Evolutionary conservation across 1,284 basidiomycete species (phyloP).

Genomic region (Irpex sp.): DNA sequence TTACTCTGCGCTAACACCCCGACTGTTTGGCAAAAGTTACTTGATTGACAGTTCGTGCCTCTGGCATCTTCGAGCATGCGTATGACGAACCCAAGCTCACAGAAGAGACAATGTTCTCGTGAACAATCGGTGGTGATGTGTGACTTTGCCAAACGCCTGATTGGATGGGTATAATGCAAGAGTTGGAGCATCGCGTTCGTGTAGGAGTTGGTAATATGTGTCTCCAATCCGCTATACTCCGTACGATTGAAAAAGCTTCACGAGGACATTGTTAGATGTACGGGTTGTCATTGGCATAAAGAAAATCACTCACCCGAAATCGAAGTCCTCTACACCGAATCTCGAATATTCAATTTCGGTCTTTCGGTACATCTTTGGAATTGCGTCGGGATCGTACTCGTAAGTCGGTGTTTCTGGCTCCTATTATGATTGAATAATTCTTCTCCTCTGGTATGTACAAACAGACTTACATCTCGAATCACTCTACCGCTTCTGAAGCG

Average conservation of each 20-base stretch:
- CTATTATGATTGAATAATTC: constrained; percentile 25
- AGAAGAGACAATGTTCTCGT: constrained; percentile 89
- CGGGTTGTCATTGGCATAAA: background rate
- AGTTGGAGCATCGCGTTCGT: constrained; percentile 92
- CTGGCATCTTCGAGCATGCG: constrained; percentile 95
- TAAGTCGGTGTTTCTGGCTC: constrained; percentile 47
- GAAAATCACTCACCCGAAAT: constrained; percentile 73
- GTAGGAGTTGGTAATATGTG: constrained; percentile 96
- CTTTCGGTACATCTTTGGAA: constrained; percentile 85
- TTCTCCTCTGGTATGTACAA: background rate
- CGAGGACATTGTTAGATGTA: constrained; percentile 2
- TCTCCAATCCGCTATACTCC: constrained; percentile 88
- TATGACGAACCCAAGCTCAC: constrained; percentile 94
- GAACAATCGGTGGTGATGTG: constrained; percentile 88
- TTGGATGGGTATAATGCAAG: constrained; percentile 80
- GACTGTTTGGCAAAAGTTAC: constrained; percentile 95
- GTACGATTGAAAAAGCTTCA: constrained; percentile 90
- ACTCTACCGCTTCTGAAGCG: constrained; percentile 85
- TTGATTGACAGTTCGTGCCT: constrained; percentile 94
- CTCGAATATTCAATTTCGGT: constrained; percentile 98
- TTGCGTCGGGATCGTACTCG: constrained; percentile 51
- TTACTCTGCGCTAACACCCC: constrained; percentile 76
- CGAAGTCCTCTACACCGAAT: constrained; percentile 99
- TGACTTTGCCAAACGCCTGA: constrained; percentile 82
- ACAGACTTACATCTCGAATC: constrained; percentile 11